Evolutionary conservation across 306 rosid species (phyloP), one percentile per base, ranked within the genome.

Genomic region (Cicer arietinum): DNA sequence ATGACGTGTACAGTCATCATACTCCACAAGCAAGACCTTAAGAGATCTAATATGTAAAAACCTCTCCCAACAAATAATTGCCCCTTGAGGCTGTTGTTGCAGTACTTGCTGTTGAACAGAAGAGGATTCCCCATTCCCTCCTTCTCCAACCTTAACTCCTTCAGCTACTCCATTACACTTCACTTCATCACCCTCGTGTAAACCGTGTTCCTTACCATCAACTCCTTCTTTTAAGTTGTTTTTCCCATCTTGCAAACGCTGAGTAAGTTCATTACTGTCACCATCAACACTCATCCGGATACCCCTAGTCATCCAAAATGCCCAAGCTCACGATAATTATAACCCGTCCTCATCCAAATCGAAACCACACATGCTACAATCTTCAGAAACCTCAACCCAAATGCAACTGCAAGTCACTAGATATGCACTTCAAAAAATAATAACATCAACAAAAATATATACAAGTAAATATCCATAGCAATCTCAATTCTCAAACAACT

Each of bases 1-100:
- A 67, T 86, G 97, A 52, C 98, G 98, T 7, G 98, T 93, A 73
- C 84, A 93, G 76, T 91, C 93, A 80, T 93, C 98, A 70, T 78
- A 52, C 81, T 93, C 98, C 78, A 91, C 98, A 57, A 93, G 90
- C 85, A 93, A 82, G 77, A 93, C 97, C 84, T 91, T 93, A 40
- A 93, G 96, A 13, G 97, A 84, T 75, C 97, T 85, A 61, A 88
- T 35, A 83, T 89, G 96, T 43, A 93, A 84, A 79, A 93, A 93
- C 82, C 91, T 93, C 86, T 91, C 98, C 98, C 98, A 93, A 69
- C 96, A 85, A 61, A 91, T 88, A 62, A 83, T 81, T 18, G 96
- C 76, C 69, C 89, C 96, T 79, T 89, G 96, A 79, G 89, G 84
- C 84, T 82, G 93, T 74, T 78, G 88, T 69, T 79, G 90, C 8